Evolutionary conservation across 2,329 filamentous ascomycete genomes (phyloP).

Genomic region (Alternaria sp.): DNA sequence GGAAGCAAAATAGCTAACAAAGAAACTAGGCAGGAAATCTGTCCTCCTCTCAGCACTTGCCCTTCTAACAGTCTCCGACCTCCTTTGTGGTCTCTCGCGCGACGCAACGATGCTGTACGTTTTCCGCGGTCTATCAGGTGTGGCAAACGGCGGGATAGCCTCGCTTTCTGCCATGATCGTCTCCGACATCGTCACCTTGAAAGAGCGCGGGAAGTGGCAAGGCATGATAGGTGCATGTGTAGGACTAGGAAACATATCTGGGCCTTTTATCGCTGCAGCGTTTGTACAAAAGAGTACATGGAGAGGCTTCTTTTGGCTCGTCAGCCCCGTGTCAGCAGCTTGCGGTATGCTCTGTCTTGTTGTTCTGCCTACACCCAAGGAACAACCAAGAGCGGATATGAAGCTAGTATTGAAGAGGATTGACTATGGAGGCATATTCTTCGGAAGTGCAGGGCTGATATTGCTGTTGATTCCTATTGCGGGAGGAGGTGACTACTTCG

Average conservation of each 20-base stretch:
- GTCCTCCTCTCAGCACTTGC: conserved; percentile 63
- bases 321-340: conserved; percentile 26
- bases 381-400: conserved; percentile 57
- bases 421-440: conserved; percentile 66
- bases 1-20: not conserved
- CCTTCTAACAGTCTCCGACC: conserved; percentile 63
- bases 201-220: conserved; percentile 50
- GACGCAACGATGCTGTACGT: conserved; percentile 67
- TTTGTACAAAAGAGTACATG: conserved; percentile 31
- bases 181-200: conserved; percentile 47
- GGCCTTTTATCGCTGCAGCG: conserved; percentile 36
- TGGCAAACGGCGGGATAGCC: conserved; percentile 69
- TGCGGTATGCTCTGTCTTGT: conserved; percentile 23
- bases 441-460: conserved; percentile 64
- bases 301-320: conserved; percentile 33
- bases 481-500: conserved; percentile 66
- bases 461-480: conserved; percentile 70
- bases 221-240: conserved; percentile 42
- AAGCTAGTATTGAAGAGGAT: conserved; percentile 60
- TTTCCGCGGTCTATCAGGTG: conserved; percentile 65
- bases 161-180: conserved; percentile 50
- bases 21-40: conserved; percentile 20
- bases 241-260: conserved; percentile 35
- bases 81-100: conserved; percentile 66
- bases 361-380: conserved; percentile 52